These are phyloP conservation scores for Pythium brachiatum DNA, from an alignment of 352 stramenopile species.

Conservation along the genomic window DNA sequence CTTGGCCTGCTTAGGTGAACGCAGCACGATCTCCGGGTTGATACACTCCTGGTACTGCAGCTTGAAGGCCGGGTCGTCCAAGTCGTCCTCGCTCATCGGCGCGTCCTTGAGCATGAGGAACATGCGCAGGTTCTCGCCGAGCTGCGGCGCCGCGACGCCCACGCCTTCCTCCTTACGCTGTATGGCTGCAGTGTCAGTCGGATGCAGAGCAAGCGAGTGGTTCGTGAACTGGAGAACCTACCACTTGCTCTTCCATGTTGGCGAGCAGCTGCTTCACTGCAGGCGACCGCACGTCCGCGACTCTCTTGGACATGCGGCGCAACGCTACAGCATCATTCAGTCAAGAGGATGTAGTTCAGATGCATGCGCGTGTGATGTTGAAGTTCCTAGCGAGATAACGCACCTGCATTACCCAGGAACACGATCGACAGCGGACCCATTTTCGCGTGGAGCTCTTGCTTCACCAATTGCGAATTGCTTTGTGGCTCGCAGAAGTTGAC, in stretches of 20 bases:
- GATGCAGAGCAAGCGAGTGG: not conserved
- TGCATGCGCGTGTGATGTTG: not conserved
- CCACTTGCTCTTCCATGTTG: conserved; percentile 67
- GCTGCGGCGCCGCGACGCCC: conserved; percentile 72
- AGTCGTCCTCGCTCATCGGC: conserved; percentile 49
- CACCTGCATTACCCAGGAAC: conserved; percentile 72
- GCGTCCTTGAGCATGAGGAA: conserved; percentile 83
- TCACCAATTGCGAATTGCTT: not conserved
- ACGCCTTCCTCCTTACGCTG: conserved; percentile 68
- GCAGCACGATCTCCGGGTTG: conserved; percentile 69
- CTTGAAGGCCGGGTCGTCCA: conserved; percentile 29
- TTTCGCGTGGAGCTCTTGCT: not conserved
- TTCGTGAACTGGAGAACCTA: conserved; percentile 8
- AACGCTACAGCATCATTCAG: conserved; percentile 30
- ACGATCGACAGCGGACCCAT: conserved; percentile 48
- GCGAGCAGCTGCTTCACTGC: conserved; percentile 50
- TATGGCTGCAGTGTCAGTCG: too few relatives aligned
- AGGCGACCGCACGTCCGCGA: conserved; percentile 52
- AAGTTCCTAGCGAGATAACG: not conserved
- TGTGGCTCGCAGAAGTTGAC: not conserved
- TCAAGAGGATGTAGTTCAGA: not conserved
- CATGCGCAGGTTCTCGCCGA: conserved; percentile 74
- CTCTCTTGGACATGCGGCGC: conserved; percentile 63
- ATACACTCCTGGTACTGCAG: conserved; percentile 77
- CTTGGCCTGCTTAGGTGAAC: conserved; percentile 47